Evolutionary conservation across 441 rosid genomes (phyloP), one percentile per base, ranked within the genome.

Genomic region (Gossypium laxum): DNA sequence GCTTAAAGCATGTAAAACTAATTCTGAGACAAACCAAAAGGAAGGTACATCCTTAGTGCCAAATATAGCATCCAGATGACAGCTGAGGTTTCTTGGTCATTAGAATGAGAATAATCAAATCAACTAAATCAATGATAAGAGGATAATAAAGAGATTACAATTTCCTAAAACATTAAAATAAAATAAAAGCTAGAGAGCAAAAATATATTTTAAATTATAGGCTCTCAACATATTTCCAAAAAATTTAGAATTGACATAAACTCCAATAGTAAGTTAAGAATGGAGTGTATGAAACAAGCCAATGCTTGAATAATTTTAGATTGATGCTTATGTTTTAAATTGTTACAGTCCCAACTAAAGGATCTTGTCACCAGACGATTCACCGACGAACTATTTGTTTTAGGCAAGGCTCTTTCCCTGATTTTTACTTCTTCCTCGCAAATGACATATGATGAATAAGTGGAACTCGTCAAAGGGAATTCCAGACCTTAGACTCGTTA

Each of bases 51-150:
- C 28, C 15, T 52, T 51, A 19, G 54, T 26, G 22, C 70, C 14
- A 66, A 66, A 26, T 24, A 47, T 7, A 24, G 14, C 43, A 48
- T 50, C 67, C 50, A 10, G 24, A 17, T 8, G 14, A 38, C 14
- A 63, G 26, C 6, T 8, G 28, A 38, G 48, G 28, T 38, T 63
- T 38, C 28, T 38, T 63, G 15, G 26, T 38, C 67, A 63, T 38
- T 38, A 63, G 15, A 38, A 63, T 63, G 67, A 38, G 67, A 38
- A 63, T 38, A 63, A 61, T 18, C 8, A 63, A 38, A 17, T 34
- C 8, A 62, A 62, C 4, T 6, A 62, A 62, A 28, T 10, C 5
- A 7, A 38, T 62, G 26, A 17, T 38, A 62, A 8, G 21, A 34
- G 50, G 3, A 8, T 17, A 34, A 17, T 5, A 30, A n/a, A 52